phyloP scores from a whole-genome alignment of 2,329 filamentous ascomycete species.

The Podosphaera leucotricha region DNA sequence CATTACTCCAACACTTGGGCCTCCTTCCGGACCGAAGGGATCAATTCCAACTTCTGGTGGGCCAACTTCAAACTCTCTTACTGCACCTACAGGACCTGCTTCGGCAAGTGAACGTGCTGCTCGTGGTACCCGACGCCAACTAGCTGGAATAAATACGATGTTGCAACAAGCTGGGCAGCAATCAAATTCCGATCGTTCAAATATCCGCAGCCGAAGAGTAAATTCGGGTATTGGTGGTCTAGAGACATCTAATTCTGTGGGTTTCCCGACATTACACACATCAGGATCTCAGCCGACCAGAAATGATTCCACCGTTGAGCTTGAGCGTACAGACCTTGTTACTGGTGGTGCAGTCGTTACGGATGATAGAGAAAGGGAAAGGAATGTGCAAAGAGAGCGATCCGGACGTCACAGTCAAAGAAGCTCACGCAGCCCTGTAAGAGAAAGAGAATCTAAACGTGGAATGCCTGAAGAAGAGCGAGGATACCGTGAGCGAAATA shows the following conservation, averaged over 20 bases:
- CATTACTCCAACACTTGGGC: slow-evolving; percentile 9
- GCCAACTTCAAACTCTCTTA: slow-evolving; percentile 9
- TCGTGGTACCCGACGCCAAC: slow-evolving; percentile 21
- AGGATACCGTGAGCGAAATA: slow-evolving; percentile 13
- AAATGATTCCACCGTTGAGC: neutral
- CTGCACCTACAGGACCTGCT: slow-evolving; percentile 15
- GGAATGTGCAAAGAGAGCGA: slow-evolving; percentile 12
- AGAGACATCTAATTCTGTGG: slow-evolving; percentile 21
- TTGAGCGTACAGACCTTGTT: slow-evolving; percentile 13
- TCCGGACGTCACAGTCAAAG: slow-evolving; percentile 14
- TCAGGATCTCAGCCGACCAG: slow-evolving; percentile 15
- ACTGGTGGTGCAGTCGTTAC: slow-evolving; percentile 4
- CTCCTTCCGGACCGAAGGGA: slow-evolving; percentile 15
- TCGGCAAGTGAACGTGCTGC: slow-evolving; percentile 13
- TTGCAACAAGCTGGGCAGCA: slow-evolving; percentile 27
- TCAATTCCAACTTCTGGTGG: slow-evolving; percentile 11
- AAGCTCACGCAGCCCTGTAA: slow-evolving; percentile 11
- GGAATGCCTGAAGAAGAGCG: slow-evolving; percentile 11
- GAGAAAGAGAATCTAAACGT: slow-evolving; percentile 13
- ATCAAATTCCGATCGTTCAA: slow-evolving; percentile 16
- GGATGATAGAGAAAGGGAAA: slow-evolving; percentile 12
- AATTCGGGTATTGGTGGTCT: slow-evolving; percentile 20
- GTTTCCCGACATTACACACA: slow-evolving; percentile 22
- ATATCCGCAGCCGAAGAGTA: slow-evolving; percentile 15
- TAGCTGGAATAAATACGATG: slow-evolving; percentile 35